Percentiles rank a stretch among this genome's conserved stretches.
These are phyloP conservation scores for Mycena leptocephala DNA, from an alignment of 768 basidiomycete genomes.

Conservation along the genomic window DNA sequence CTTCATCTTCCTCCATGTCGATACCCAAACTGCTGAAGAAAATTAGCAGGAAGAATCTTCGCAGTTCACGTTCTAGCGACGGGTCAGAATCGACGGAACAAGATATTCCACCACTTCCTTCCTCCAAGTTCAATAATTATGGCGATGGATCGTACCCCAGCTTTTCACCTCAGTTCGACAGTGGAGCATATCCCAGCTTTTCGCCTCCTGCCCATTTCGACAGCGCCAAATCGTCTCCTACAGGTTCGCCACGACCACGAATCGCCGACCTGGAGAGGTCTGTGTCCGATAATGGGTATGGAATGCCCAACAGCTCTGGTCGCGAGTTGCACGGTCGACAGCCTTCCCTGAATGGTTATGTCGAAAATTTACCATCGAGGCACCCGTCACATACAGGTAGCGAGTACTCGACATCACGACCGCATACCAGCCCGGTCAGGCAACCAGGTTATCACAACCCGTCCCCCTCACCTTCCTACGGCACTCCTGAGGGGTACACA, in stretches of 20 bases:
- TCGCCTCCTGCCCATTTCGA: slow-evolving; percentile 12
- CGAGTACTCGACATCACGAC: slow-evolving; percentile 18
- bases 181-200: slow-evolving; percentile 7
- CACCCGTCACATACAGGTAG: slow-evolving; percentile 18
- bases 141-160: slow-evolving; percentile 16
- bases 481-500: neutral
- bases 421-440: slow-evolving; percentile 17
- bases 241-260: slow-evolving; percentile 19
- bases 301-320: slow-evolving; percentile 4
- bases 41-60: slow-evolving; percentile 29
- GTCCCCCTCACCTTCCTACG: neutral
- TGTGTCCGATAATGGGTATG: slow-evolving; percentile 4
- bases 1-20: slow-evolving; percentile 13
- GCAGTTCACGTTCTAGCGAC: slow-evolving; percentile 22
- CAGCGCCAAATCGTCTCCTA: slow-evolving; percentile 22
- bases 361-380: slow-evolving; percentile 30
- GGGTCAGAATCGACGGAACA: slow-evolving; percentile 23
- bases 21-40: slow-evolving; percentile 30
- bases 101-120: slow-evolving; percentile 20
- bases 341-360: slow-evolving; percentile 10
- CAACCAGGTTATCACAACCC: slow-evolving; percentile 12
- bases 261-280: slow-evolving; percentile 17
- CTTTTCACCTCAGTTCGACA: no score
- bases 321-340: neutral
- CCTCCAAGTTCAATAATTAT: slow-evolving; percentile 13